A percentile compares a stretch with the other conserved stretches of the same genome.
These are phyloP conservation scores for Brassica cretica DNA, from an alignment of 345 rosid genomes.

Conservation along the genomic window DNA sequence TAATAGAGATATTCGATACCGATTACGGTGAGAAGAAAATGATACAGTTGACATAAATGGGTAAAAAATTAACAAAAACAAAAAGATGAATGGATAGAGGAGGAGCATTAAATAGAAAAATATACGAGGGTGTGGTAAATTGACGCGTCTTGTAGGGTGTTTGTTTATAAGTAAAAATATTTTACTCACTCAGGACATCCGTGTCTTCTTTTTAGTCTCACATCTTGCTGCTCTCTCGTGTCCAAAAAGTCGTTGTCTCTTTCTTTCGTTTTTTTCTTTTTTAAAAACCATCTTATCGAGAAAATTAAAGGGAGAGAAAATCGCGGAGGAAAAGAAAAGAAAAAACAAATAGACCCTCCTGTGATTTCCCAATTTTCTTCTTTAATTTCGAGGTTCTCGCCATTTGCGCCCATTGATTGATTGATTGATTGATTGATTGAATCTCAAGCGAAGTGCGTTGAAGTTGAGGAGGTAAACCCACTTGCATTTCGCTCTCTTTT, in stretches of 20 bases:
- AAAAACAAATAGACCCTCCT: neutral
- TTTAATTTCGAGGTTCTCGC: constrained; percentile 31
- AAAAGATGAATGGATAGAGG: neutral
- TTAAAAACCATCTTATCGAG: constrained; percentile 21
- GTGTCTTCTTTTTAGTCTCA: constrained; percentile 15
- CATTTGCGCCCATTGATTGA: constrained; percentile 38
- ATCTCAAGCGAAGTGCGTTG: constrained; percentile 14
- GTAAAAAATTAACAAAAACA: neutral
- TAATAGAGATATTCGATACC: neutral
- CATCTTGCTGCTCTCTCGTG: constrained; percentile 18
- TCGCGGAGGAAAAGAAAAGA: neutral
- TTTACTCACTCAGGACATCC: constrained; percentile 21
- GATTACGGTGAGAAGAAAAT: neutral
- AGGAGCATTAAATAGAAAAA: constrained; percentile 24
- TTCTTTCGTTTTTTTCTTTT: neutral
- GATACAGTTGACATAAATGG: neutral
- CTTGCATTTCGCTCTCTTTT: constrained; percentile 15
- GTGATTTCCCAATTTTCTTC: constrained; percentile 29
- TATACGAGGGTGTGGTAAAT: constrained; percentile 6
- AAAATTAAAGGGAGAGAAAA: constrained; percentile 21
- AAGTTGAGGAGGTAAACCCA: constrained; percentile 30
- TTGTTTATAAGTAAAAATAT: neutral
- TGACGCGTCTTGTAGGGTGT: constrained; percentile 24
- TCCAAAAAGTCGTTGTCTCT: constrained; percentile 14
- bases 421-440: constrained; percentile 24